A percentile compares a stretch with the other conserved stretches of the same genome.
Evolutionary conservation across 192 early-diverging fungal species (phyloP).

Genomic region (Backusella parvicylindrica): DNA sequence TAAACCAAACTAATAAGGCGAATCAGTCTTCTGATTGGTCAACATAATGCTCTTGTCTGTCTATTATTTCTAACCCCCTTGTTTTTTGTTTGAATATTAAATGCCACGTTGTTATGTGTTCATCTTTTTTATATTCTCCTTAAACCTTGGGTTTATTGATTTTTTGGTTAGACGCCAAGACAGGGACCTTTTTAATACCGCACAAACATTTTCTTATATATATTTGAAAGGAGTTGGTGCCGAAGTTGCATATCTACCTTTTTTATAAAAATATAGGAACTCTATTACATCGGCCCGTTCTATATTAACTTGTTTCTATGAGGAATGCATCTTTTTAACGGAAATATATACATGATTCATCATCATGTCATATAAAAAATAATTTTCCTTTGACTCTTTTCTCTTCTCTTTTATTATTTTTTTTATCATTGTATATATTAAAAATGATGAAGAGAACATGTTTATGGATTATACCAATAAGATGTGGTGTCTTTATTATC

Average conservation of each 20-base stretch:
- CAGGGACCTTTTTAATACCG: neutral
- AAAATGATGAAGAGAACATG: conserved; percentile 16
- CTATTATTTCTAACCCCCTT: neutral
- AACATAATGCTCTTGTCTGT: neutral
- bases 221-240: neutral
- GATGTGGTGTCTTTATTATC: conserved; percentile 13
- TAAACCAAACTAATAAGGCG: neutral
- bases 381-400: neutral
- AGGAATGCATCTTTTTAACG: neutral
- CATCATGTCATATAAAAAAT: neutral
- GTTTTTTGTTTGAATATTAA: neutral
- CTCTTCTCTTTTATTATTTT: neutral
- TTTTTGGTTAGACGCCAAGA: neutral
- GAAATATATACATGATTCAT: neutral
- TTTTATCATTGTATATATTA: neutral
- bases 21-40: neutral
- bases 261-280: neutral
- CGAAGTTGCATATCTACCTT: neutral
- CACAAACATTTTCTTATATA: neutral
- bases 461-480: conserved; percentile 27
- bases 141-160: neutral
- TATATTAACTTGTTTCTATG: neutral
- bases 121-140: neutral
- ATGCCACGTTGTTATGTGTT: conserved; percentile 3
- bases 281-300: neutral